A percentile compares a stretch with the other conserved stretches of the same genome.
Evolutionary conservation across 2,329 filamentous ascomycete genomes (phyloP).

Genomic region (Trichocomaceae sp.): DNA sequence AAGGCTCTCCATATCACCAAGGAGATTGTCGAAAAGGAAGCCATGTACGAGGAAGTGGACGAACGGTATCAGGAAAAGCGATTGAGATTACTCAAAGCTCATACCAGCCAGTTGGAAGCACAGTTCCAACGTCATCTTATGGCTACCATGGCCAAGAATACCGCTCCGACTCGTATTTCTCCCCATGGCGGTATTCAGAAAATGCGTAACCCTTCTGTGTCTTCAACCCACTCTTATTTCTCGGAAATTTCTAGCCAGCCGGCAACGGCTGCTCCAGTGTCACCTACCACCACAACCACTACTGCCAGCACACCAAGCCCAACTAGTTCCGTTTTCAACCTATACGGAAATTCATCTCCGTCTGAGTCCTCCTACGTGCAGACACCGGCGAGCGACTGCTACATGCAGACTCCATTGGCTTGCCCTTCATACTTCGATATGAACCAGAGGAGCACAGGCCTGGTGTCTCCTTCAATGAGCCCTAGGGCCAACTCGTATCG

Average conservation of each 20-base stretch:
- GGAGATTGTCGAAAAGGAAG: constrained; percentile 80
- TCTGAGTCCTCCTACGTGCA: constrained; percentile 17
- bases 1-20: constrained; percentile 74
- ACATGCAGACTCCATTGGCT: background rate
- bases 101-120: constrained; percentile 33
- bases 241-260: background rate
- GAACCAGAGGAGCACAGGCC: background rate
- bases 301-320: background rate
- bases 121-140: constrained; percentile 33
- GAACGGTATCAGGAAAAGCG: constrained; percentile 54
- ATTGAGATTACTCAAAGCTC: constrained; percentile 32
- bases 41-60: constrained; percentile 95
- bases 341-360: constrained; percentile 1
- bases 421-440: constrained; percentile 18
- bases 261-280: background rate
- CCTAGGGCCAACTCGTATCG: constrained; percentile 4
- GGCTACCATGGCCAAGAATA: constrained; percentile 23
- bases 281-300: constrained; percentile 2
- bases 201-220: constrained; percentile 21
- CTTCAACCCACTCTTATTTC: background rate
- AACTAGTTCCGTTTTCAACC: constrained; percentile 4
- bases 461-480: constrained; percentile 7
- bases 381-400: constrained; percentile 16
- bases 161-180: constrained; percentile 19
- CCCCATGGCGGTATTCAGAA: constrained; percentile 25